A percentile compares a stretch with the other conserved stretches of the same genome.
These are phyloP conservation scores for Boletus fagicola DNA, from an alignment of 768 basidiomycete species.

Conservation along the genomic window DNA sequence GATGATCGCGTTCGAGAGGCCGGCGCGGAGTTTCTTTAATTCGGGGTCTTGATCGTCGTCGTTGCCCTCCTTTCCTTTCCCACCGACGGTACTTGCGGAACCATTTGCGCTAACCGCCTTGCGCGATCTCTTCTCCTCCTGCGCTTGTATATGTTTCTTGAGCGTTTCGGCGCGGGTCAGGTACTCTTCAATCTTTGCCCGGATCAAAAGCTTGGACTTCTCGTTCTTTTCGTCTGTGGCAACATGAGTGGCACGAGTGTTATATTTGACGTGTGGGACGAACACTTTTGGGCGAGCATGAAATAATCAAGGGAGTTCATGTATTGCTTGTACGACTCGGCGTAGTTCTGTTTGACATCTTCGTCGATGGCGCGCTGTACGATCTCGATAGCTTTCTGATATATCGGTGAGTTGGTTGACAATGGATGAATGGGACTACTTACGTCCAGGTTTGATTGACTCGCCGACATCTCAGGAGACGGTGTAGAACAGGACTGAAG, in stretches of 20 bases:
- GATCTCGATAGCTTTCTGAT: conserved; percentile 80
- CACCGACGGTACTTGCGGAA: conserved; percentile 38
- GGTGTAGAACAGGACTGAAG: not conserved
- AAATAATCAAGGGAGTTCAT: conserved; percentile 97
- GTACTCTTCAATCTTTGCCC: conserved; percentile 87
- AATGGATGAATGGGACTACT: conserved; percentile 12
- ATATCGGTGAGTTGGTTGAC: conserved; percentile 17
- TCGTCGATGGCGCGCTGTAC: conserved; percentile 92
- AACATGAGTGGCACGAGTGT: not conserved
- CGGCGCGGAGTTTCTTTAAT: conserved; percentile 94
- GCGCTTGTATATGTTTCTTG: conserved; percentile 72
- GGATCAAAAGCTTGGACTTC: conserved; percentile 82
- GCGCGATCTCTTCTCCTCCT: conserved; percentile 56
- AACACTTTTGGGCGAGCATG: conserved; percentile 95
- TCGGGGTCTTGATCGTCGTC: conserved; percentile 85
- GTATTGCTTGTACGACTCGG: conserved; percentile 92
- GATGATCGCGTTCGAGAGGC: too few species aligned
- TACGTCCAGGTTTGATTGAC: conserved; percentile 48
- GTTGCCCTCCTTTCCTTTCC: conserved; percentile 49
- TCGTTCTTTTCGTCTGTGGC: conserved; percentile 82
- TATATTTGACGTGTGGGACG: conserved; percentile 1
- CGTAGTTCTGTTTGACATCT: conserved; percentile 90
- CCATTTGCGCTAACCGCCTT: conserved; percentile 52
- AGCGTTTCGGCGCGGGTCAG: conserved; percentile 87
- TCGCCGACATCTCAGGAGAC: conserved; percentile 38